Conservation (phyloP, 495 filamentous ascomycete species). For the Extremus antarcticus region DNA sequence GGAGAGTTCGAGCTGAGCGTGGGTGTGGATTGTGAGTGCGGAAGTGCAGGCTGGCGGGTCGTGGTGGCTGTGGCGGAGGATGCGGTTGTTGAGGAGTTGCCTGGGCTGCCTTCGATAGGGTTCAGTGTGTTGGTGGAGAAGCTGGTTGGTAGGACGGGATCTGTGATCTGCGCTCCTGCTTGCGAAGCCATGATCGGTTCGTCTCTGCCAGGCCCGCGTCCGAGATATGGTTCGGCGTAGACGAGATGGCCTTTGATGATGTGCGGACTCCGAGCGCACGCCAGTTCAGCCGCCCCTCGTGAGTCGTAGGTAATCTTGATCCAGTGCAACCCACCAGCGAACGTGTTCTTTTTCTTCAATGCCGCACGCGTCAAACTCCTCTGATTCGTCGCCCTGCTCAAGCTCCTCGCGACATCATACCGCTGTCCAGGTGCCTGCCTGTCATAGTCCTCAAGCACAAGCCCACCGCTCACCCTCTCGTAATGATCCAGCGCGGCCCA, state of each 20-base stretch:
- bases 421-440: conserved; percentile 57
- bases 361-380: conserved; percentile 55
- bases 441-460: conserved; percentile 84
- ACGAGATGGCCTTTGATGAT: conserved; percentile 64
- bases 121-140: conserved; percentile 9
- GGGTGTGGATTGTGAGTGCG: background rate
- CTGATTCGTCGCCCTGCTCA: conserved; percentile 33
- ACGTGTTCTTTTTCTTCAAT: conserved; percentile 61
- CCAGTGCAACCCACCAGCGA: conserved; percentile 74
- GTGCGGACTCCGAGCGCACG: conserved; percentile 64
- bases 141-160: conserved; percentile 9
- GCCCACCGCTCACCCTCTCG: conserved; percentile 58
- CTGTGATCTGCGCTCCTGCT: conserved; percentile 14
- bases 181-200: conserved; percentile 39
- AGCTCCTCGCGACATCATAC: conserved; percentile 34
- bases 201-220: conserved; percentile 57
- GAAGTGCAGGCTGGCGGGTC: background rate
- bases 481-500: conserved; percentile 80
- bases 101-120: conserved; percentile 2
- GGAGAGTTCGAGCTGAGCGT: background rate
- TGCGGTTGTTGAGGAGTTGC: conserved; percentile 33
- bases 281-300: conserved; percentile 62
- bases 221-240: conserved; percentile 65
- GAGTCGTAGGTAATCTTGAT: conserved; percentile 90
- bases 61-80: conserved; percentile 54